phyloP scores from a whole-genome alignment of 352 stramenopile species.

The Phytophthora pistaciae region DNA sequence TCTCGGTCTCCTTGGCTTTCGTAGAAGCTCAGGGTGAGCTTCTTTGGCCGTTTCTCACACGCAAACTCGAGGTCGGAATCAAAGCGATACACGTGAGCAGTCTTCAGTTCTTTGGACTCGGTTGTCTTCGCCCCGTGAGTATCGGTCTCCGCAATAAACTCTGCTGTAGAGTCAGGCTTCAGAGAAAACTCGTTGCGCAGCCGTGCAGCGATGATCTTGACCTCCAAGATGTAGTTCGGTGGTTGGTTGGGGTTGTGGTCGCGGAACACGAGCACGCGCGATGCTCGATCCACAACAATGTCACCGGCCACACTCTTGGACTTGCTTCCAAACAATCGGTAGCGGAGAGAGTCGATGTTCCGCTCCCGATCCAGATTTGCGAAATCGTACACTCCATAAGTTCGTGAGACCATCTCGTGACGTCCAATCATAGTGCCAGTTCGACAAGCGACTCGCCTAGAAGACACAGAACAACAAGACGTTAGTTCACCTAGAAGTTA shows the following conservation, averaged over 20 bases:
- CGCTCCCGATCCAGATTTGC: slow-evolving; percentile 84
- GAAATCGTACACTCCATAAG: slow-evolving; percentile 86
- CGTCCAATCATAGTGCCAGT: slow-evolving; percentile 56
- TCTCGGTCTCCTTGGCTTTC: slow-evolving; percentile 57
- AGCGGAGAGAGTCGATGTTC: slow-evolving; percentile 75
- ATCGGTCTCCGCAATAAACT: slow-evolving; percentile 73
- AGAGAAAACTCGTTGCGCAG: slow-evolving; percentile 71
- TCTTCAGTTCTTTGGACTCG: slow-evolving; percentile 81
- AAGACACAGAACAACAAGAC: slow-evolving; percentile 9
- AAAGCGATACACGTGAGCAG: slow-evolving; percentile 85
- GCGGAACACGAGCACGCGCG: slow-evolving; percentile 82
- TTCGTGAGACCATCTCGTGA: slow-evolving; percentile 61
- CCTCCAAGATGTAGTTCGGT: slow-evolving; percentile 81
- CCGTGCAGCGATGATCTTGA: slow-evolving; percentile 85
- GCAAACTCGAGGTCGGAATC: slow-evolving; percentile 83
- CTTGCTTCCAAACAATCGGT: slow-evolving; percentile 77
- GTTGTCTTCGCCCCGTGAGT: slow-evolving; percentile 64
- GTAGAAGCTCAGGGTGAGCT: slow-evolving; percentile 75
- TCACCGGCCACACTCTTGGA: slow-evolving; percentile 73
- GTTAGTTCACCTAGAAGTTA: background rate
- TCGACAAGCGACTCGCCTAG: slow-evolving; percentile 77
- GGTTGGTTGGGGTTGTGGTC: slow-evolving; percentile 63
- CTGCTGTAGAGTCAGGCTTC: slow-evolving; percentile 63
- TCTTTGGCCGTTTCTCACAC: slow-evolving; percentile 70
- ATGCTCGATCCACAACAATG: slow-evolving; percentile 83